Conservation (phyloP, 2,329 filamentous ascomycete genomes). For the Scedosporium boydii region DNA sequence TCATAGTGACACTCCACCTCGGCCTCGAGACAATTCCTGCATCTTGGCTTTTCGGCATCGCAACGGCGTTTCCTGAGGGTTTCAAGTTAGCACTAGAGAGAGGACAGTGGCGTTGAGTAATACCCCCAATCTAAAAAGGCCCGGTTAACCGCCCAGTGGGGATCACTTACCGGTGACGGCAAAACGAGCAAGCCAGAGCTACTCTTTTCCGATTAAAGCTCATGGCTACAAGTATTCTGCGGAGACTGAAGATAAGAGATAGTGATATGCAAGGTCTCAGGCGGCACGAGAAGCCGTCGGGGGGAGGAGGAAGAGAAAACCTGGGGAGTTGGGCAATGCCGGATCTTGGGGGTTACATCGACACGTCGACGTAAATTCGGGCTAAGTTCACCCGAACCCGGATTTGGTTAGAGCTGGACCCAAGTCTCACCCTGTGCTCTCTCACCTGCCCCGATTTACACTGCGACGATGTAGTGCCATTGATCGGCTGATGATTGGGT, state of each 20-base stretch:
- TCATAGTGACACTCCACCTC: constrained; percentile 19
- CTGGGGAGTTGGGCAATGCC: background rate
- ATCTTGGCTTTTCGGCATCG: constrained; percentile 16
- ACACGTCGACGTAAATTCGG: no score
- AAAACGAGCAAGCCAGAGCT: constrained; percentile 19
- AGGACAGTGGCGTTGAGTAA: no score
- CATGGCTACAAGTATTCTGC: constrained; percentile 10
- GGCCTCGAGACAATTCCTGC: constrained; percentile 16
- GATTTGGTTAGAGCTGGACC: no score
- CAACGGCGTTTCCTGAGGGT: constrained; percentile 18
- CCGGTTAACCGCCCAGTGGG: no score
- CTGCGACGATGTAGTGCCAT: no score
- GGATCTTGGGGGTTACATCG: no score
- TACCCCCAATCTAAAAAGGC: no score
- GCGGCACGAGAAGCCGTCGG: background rate
- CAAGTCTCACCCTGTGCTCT: no score
- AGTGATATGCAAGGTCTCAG: background rate
- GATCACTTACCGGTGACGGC: constrained; percentile 16
- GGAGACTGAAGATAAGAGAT: background rate
- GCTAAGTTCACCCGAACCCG: no score
- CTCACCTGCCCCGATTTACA: no score
- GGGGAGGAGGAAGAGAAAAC: background rate
- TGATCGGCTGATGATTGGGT: no score
- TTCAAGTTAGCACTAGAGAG: no score
- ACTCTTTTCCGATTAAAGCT: constrained; percentile 18